These are phyloP conservation scores for Hevea brasiliensis DNA, from an alignment of 345 rosid species.

Conservation along the genomic window DNA sequence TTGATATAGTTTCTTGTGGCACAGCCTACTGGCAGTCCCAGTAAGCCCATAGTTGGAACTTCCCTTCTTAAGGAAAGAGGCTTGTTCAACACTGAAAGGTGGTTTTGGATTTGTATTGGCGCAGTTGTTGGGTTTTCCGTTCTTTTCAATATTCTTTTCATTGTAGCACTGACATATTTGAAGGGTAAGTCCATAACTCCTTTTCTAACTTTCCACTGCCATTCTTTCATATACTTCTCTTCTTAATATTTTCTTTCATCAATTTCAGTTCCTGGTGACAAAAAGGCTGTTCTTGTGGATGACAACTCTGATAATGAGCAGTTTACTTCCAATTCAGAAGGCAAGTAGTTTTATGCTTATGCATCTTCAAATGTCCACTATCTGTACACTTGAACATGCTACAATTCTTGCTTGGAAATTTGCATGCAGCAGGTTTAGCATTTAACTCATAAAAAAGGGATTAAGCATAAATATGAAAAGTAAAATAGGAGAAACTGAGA, in stretches of 20 bases:
- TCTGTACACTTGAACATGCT: too few species aligned
- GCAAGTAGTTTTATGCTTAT: not conserved
- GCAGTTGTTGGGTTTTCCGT: slow-evolving; percentile 9
- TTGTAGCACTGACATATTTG: slow-evolving; percentile 21
- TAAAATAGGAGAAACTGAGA: too few species aligned
- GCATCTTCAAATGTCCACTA: too few species aligned
- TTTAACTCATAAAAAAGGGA: too few species aligned
- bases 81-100: slow-evolving; percentile 15
- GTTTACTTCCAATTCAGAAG: slow-evolving; percentile 3
- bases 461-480: too few species aligned
- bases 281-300: not conserved
- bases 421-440: too few species aligned
- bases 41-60: slow-evolving; percentile 17
- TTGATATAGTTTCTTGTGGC: not conserved
- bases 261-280: slow-evolving; percentile 15
- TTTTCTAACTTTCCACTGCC: not conserved
- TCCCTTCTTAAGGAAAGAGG: slow-evolving; percentile 19
- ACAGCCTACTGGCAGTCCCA: slow-evolving; percentile 17
- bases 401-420: too few species aligned
- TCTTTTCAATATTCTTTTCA: slow-evolving; percentile 19
- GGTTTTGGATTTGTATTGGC: slow-evolving; percentile 21
- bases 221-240: too few species aligned
- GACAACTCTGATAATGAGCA: slow-evolving; percentile 5
- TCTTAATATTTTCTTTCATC: not conserved
- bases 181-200: slow-evolving; percentile 8